Evolutionary conservation across 805 yeast genomes (phyloP), one percentile per base, ranked within the genome.

Genomic region (Debaryomyces tyrocola): DNA sequence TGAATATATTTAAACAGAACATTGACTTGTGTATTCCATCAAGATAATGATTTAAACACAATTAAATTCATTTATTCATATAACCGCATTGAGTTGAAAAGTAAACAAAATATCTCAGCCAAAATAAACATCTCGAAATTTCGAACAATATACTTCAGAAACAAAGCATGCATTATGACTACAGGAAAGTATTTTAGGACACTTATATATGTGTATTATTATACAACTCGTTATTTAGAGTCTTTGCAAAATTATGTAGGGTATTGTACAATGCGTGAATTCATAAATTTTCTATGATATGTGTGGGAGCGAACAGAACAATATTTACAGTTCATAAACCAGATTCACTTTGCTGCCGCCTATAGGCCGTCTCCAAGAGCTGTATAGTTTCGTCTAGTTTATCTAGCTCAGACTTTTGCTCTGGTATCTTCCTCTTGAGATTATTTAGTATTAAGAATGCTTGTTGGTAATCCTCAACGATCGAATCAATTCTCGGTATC

Each of bases 401-500:
- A 43, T 67, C 67, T 18, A 75, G 54, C 34, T 67, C 66, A 5
- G 68, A 66, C 34, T 60, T 59, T 34, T 64, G 62, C 42, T 57
- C 61, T 4, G 80, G 79, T 3, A 76, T 54, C 2, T 54, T 49
- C 14, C 49, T 56, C 49, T 72, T 73, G 45, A 74, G 51, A n/a
- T 59, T 64, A 27, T 57, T 56, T 31, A 77, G 54, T 43, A 59
- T 57, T 7, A 50, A 42, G 9, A 76, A 45, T 44, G 62, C 58
- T 6, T 55, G 47, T 49, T 60, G 64, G 47, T 67, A 67, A 37
- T 64, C 67, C 2, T 49, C 41, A 11, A 51, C 42, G 7, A 65
- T 48, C 33, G 53, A 59, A 4, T 54, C 60, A 10, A 55, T 41
- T 27, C 39, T 37, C 24, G 33, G 57, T n/a, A 45, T 29, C n/a